Conservation (phyloP, 163 green algal genomes). For the Coccomyxa subellipsoidea region DNA sequence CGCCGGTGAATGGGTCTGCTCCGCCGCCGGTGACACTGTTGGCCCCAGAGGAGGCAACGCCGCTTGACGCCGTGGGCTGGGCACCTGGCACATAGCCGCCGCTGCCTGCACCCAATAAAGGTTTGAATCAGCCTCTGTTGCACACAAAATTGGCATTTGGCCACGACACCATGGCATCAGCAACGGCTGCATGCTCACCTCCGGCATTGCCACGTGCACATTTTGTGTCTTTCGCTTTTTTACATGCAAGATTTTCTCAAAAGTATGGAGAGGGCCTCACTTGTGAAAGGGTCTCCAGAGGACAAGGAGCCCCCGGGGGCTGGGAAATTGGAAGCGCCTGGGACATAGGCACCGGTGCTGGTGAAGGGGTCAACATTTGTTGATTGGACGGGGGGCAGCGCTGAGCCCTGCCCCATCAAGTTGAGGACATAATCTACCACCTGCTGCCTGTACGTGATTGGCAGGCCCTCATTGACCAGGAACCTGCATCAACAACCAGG, state of each 20-base stretch:
- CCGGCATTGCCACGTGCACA: too few relatives aligned
- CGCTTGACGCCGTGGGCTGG: too few relatives aligned
- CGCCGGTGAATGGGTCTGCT: slow-evolving; percentile 64
- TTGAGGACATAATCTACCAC: slow-evolving; percentile 91
- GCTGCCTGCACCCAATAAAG: not conserved
- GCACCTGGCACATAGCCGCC: slow-evolving; percentile 11
- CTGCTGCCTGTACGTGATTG: slow-evolving; percentile 69
- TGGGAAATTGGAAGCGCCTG: slow-evolving; percentile 1
- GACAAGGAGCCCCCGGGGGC: not conserved
- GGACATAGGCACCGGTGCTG: slow-evolving; percentile 33
- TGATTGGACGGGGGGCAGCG: slow-evolving; percentile 24
- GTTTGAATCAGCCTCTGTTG: too few relatives aligned
- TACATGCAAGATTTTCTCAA: too few relatives aligned
- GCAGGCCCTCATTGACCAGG: slow-evolving; percentile 78
- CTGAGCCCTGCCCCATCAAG: slow-evolving; percentile 53
- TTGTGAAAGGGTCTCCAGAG: slow-evolving; percentile 45
- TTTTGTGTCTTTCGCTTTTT: too few relatives aligned
- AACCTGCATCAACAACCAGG: slow-evolving; percentile 48
- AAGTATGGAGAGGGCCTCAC: slow-evolving; percentile 15
- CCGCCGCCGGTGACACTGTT: slow-evolving; percentile 31
- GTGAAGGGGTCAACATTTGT: slow-evolving; percentile 41
- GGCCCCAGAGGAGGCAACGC: not conserved
- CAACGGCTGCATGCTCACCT: too few relatives aligned
- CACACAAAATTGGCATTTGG: too few relatives aligned
- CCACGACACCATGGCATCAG: too few relatives aligned